Evolutionary conservation across 345 rosid genomes (phyloP).

Genomic region (Firmiana major): DNA sequence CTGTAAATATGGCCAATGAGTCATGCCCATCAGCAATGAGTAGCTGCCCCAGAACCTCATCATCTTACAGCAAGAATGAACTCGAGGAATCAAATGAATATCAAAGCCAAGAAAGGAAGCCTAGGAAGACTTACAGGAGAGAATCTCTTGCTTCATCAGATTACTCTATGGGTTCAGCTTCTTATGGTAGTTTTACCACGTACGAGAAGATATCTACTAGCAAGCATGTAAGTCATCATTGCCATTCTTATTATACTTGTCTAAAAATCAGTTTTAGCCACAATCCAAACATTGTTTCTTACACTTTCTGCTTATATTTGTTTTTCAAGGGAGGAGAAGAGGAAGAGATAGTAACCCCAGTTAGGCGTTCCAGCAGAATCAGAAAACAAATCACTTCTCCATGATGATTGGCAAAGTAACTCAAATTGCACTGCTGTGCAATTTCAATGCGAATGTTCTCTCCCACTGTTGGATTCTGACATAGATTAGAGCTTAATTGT

Average conservation of each 20-base stretch:
- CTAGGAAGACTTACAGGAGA: slow-evolving; percentile 38
- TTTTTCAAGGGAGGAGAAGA: slow-evolving; percentile 54
- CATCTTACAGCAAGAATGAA: slow-evolving; percentile 20
- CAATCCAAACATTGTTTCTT: slow-evolving; percentile 1
- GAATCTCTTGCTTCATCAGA: slow-evolving; percentile 74
- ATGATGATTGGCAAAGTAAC: slow-evolving; percentile 28
- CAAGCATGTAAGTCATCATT: slow-evolving; percentile 52
- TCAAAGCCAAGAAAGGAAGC: slow-evolving; percentile 43
- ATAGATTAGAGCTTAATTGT: slow-evolving; percentile 18
- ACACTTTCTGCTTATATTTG: neutral
- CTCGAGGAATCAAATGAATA: slow-evolving; percentile 30
- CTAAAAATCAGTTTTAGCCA: neutral
- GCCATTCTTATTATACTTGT: neutral
- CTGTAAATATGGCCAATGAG: slow-evolving; percentile 36
- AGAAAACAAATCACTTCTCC: slow-evolving; percentile 48
- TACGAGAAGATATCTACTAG: slow-evolving; percentile 58
- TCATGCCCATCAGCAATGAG: slow-evolving; percentile 59
- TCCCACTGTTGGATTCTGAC: slow-evolving; percentile 18
- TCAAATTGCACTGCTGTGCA: slow-evolving; percentile 30
- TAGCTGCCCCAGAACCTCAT: slow-evolving; percentile 40
- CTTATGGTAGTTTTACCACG: slow-evolving; percentile 80
- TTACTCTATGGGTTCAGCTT: too few relatives aligned
- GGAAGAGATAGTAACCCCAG: slow-evolving; percentile 65
- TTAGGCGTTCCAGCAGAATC: slow-evolving; percentile 82
- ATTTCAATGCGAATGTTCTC: slow-evolving; percentile 4